Percentiles rank a stretch among this genome's conserved stretches.
These are phyloP conservation scores for Kregervanrija delftensis DNA, from an alignment of 805 yeast species.

Conservation along the genomic window DNA sequence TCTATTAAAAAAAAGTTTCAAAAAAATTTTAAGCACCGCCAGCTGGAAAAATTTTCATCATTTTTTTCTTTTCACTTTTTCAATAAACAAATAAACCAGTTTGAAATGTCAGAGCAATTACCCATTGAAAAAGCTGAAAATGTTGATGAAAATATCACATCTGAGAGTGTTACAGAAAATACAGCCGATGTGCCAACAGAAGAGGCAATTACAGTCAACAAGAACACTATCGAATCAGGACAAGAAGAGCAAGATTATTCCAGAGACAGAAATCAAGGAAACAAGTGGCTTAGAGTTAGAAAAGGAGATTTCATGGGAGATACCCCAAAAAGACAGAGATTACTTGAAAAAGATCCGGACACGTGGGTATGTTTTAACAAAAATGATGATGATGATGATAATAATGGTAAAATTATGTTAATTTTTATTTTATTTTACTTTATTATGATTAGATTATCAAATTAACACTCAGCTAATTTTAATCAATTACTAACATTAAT, in stretches of 20 bases:
- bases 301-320: slow-evolving; percentile 22
- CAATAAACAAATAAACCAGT: too few relatives aligned
- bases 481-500: slow-evolving; percentile 10
- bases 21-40: background rate
- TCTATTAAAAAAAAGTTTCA: background rate
- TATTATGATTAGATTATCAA: background rate
- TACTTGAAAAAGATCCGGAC: slow-evolving; percentile 28
- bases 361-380: slow-evolving; percentile 50
- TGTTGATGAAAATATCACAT: slow-evolving; percentile 7
- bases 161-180: slow-evolving; percentile 10
- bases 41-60: background rate
- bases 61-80: background rate
- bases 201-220: background rate
- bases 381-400: background rate
- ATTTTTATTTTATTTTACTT: background rate
- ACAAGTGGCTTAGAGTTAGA: slow-evolving; percentile 21
- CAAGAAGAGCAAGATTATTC: too few relatives aligned
- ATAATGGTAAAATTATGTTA: background rate
- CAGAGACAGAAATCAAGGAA: slow-evolving; percentile 1
- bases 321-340: slow-evolving; percentile 24
- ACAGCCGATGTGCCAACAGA: background rate
- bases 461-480: background rate
- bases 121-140: background rate
- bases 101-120: too few relatives aligned
- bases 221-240: too few relatives aligned